Base-by-base conservation (phyloP, 192 early-diverging fungal genomes). In the Linnemannia hyalina region DNA sequence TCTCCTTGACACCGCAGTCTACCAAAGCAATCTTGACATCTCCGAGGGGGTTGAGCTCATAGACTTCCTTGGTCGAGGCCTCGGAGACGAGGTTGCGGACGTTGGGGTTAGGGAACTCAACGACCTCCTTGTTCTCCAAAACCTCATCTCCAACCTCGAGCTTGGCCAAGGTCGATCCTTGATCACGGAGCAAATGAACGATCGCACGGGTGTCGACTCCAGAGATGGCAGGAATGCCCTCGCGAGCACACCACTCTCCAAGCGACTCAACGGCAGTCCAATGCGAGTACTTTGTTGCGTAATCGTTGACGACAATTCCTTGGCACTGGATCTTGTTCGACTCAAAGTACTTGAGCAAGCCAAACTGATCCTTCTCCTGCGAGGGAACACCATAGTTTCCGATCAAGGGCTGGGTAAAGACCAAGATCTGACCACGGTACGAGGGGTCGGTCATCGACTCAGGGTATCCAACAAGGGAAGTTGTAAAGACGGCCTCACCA, bases 391-490 rank as follows among this genome's bases (percentile, higher is more conserved):
- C 98, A 88, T 99, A 98, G 92, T 99, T 99, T 87, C 97, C 98
- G 82, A 98, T 94, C 55, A 99, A 89, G 35, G 98, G 98, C 87
- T 97, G 97, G n/a, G 98, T 97, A 74, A 99, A 97, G 9, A 97
- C 96, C 35, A 99, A 93, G 74, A 99, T 97, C 90, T 99, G 98
- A 55, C 98, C 98, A 54, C 89, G 90, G 89, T 99, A 99, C n/a
- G 97, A 98, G 11, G 98, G 98, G 82, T 99, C 98, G 68, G 97
- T 98, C 97, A 99, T 97, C 9, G 96, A 97, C 89, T 99, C 98
- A 20, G 98, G 97, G 90, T 99, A 99, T 41, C 98, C 98, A 20
- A 98, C 98, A 68, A 98, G 83, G 13, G 96, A 96, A 0, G 97
- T 98, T 41, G 98, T 98, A 82, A 99, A 99, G 26, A 99, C 98